Evolutionary conservation across 148 eudicot species (phyloP), one percentile per base, ranked within the genome.

Genomic region (Vaccinium corymbosum): DNA sequence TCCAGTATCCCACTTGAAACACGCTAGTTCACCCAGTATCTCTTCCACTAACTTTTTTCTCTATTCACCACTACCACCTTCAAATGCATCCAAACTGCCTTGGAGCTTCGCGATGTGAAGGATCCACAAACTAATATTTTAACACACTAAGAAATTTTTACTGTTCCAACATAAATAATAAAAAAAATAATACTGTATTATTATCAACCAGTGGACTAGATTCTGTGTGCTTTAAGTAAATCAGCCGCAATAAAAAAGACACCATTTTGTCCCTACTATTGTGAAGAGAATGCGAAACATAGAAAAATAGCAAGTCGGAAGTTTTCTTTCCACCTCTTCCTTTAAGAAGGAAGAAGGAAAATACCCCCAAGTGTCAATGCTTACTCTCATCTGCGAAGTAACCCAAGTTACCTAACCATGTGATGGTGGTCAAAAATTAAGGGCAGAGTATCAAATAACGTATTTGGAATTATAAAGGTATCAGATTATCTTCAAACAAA

Each of bases 281-380:
- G 51, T 14, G 19, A 76, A 76, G 32, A 49, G 98, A 49, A 11
- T 76, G 29, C 27, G 2, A 6, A 49, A 49, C 74, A 49, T 49
- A 9, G 51, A 76, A 49, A n/a, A 46, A 22, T 20, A 50, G 56
- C 56, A 76, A 76, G 79, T 22, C 32, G 13, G 7, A n/a, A 49
- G 55, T 38, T 19, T 35, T 48, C 9, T 76, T 75, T 76, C 49
- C 3, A 32, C 76, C 42, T 29, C 19, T 13, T 70, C 75, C 42
- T 70, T 25, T 19, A 42, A 42, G 46, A 51, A 50, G 35, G 6
- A 14, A 52, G 13, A 7, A 73, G 51, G 17, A 78, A 51, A 78
- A 13, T 50, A 51, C 38, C 61, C 2, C 12, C 38, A 78, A 78
- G 51, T 3, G 29, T 48, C 55, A 48, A 38, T 48, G 55, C 22